Conservation (phyloP, 2,329 filamentous ascomycete species). For the Sporothrix protearum region DNA sequence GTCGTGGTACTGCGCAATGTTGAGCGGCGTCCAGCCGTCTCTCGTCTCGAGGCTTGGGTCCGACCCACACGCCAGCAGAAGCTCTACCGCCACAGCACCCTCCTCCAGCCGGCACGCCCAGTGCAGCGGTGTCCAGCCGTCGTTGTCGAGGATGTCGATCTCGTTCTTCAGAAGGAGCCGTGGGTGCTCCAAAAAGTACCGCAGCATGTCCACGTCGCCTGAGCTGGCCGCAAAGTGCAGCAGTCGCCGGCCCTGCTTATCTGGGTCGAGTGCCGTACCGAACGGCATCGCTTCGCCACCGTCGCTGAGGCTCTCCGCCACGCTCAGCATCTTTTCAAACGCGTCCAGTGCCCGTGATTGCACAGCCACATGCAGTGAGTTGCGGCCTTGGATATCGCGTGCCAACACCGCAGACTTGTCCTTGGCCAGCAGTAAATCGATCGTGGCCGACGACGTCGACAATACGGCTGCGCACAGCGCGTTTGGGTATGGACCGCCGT, state of each 20-base stretch:
- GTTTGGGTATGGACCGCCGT: not conserved
- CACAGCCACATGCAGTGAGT: conserved; percentile 6
- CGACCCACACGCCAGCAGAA: not conserved
- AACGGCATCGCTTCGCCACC: not conserved
- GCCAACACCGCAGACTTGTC: not conserved
- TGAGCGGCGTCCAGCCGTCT: conserved; percentile 13
- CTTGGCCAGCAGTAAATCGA: not conserved
- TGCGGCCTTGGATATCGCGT: conserved; percentile 11
- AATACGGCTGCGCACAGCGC: conserved; percentile 1
- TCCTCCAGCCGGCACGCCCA: conserved; percentile 10
- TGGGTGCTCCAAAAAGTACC: not conserved
- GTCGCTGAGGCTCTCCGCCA: not conserved
- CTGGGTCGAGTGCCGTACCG: not conserved
- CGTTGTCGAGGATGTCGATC: conserved; percentile 12
- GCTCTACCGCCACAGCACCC: not conserved
- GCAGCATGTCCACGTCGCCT: not conserved
- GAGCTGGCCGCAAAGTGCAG: conserved; percentile 12
- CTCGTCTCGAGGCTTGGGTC: conserved; percentile 1
- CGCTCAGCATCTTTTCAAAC: conserved; percentile 1
- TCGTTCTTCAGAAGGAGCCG: not conserved
- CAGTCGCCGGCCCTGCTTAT: conserved; percentile 10
- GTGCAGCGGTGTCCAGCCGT: conserved; percentile 14
- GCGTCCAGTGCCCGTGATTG: not conserved
- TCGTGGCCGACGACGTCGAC: not conserved
- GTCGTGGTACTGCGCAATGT: conserved; percentile 11